These are phyloP conservation scores for Lichenothelia convexa DNA, from an alignment of 495 filamentous ascomycete genomes.

Conservation along the genomic window DNA sequence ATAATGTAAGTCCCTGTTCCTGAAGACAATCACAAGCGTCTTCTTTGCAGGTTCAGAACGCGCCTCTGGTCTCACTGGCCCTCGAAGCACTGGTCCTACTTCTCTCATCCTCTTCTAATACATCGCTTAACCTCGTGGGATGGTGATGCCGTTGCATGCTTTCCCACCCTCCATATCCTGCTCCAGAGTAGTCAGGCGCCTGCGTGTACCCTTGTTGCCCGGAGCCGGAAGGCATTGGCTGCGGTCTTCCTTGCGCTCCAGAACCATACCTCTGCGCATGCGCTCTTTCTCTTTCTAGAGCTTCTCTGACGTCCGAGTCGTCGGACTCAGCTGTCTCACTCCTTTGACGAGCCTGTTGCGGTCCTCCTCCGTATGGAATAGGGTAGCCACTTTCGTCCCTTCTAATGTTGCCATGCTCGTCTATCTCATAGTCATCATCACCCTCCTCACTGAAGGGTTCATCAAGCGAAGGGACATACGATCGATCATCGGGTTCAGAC, in stretches of 20 bases:
- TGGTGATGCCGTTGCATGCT: constrained; percentile 75
- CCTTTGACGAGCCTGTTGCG: constrained; percentile 13
- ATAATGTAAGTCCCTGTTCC: too few species aligned
- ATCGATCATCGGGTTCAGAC: constrained; percentile 14
- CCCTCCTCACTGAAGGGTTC: constrained; percentile 27
- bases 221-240: not conserved
- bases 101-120: constrained; percentile 69
- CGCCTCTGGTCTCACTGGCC: too few species aligned
- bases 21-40: too few species aligned
- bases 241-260: constrained; percentile 2
- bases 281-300: constrained; percentile 28
- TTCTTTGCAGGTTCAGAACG: too few species aligned
- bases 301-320: constrained; percentile 33
- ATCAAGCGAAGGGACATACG: constrained; percentile 32
- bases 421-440: constrained; percentile 37
- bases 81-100: constrained; percentile 40
- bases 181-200: constrained; percentile 34
- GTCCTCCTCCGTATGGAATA: constrained; percentile 13
- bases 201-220: constrained; percentile 4
- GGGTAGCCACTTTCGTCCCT: not conserved
- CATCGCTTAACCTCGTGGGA: constrained; percentile 84
- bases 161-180: constrained; percentile 70
- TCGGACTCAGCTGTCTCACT: constrained; percentile 28
- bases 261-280: constrained; percentile 28
- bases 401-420: constrained; percentile 22